These are phyloP conservation scores for Aegilops bicornis DNA, from an alignment of 176 grass and related monocot species.

Conservation along the genomic window DNA sequence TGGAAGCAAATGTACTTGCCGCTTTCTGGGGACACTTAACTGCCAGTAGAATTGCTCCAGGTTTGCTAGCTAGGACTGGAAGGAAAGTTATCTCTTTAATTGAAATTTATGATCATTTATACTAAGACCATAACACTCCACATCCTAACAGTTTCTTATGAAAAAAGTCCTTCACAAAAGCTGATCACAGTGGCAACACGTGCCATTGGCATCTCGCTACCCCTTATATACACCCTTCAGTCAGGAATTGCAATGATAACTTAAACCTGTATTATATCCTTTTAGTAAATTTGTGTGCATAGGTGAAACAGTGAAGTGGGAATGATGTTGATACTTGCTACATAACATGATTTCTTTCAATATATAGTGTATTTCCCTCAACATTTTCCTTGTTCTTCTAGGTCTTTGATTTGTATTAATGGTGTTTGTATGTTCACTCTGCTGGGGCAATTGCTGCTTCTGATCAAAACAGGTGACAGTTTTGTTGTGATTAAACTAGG, in stretches of 20 bases:
- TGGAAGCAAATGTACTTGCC: too few species aligned
- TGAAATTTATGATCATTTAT: background rate
- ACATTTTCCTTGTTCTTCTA: conserved; percentile 30
- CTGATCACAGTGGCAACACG: background rate
- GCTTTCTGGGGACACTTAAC: too few species aligned
- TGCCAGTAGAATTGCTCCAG: too few species aligned
- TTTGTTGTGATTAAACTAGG: too few species aligned
- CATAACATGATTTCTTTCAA: background rate
- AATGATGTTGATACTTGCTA: background rate
- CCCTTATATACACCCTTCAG: background rate
- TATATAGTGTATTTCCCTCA: background rate
- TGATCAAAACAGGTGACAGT: too few species aligned
- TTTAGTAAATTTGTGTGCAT: background rate
- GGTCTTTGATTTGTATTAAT: conserved; percentile 1
- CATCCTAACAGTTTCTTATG: background rate
- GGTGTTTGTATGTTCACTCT: too few species aligned
- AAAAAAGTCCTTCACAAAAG: background rate
- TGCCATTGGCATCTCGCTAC: background rate
- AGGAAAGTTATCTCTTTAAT: background rate
- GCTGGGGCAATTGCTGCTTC: too few species aligned
- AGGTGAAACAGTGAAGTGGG: background rate
- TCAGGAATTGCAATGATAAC: background rate
- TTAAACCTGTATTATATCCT: background rate
- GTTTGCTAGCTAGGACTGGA: background rate
- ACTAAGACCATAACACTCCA: background rate